Base-by-base conservation (phyloP, 768 basidiomycete species). In the Tricholoma bakamatsutake region DNA sequence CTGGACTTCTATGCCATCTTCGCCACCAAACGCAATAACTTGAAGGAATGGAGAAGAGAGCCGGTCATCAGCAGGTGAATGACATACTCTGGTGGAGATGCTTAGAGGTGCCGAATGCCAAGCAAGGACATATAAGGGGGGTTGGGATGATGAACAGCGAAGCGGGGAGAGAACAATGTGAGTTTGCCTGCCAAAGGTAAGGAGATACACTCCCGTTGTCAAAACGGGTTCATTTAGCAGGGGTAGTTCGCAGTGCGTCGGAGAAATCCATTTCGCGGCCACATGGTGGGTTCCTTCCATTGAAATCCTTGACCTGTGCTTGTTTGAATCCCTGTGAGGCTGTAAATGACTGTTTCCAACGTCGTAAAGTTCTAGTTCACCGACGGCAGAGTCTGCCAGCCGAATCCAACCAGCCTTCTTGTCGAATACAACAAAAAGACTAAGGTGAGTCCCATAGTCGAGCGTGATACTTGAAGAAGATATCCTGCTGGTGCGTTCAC, bases 401-500 rank as follows among this genome's bases (percentile, higher is more conserved):
- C 91, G 86, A 61, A 93, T 91, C 69, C 89, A 73, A n/a, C 84
- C 81, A 2, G 90, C 90, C 64, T 89, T 93, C 72, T 93, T 93
- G 68, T 93, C 91, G 65, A 93, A 93, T 21, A 85, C 73, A 55
- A 90, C 82, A 64, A 92, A 92, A n/a, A 93, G 71, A 61, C 82
- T 83, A 63, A 89, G 81, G 61, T 91, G 89, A 4, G 80, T 79
- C 17, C 85, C 85, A 63, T 88, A 88, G 54, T 74, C 73, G 57
- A 76, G 65, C 13, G 69, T 62, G 5, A 69, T 66, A 8, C 64
- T 63, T 13, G 67, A 55, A 9, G 73, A 67, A 5, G 74, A 65
- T 27, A 62, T 53, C 42, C 61, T 48, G 10, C 71, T 66, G 21
- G 61, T 53, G 50, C 69, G 67, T 45, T 66, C 65, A 43, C 71